Base-by-base conservation (phyloP, 2,329 filamentous ascomycete species). In the Ceratocystis alfenasii region DNA sequence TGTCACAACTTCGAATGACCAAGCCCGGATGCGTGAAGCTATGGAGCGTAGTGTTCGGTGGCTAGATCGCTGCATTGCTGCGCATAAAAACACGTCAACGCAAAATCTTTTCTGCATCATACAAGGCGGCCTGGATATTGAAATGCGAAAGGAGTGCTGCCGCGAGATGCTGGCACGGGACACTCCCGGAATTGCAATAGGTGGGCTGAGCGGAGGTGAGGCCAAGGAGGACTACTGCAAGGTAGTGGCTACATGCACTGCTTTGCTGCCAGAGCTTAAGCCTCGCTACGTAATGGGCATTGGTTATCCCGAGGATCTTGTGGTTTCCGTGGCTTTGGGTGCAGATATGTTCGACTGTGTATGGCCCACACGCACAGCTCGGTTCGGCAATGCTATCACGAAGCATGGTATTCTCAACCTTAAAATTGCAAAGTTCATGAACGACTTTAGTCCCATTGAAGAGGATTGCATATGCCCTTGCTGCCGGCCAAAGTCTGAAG, bases 271-370 rank as follows among this genome's bases (percentile, higher is more conserved):
- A 0, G 87, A 93, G 67, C 79, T 89, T 68, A 99, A 99, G 76
- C 94, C 94, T n/a, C 83, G 94, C 74, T 99, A 99, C 76, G 93
- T 99, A 66, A 99, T 99, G 95, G 94, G 94, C 20, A 94, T 99
- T 70, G 91, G 94, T 12, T 99, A 96, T 75, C 94, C 94, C 1
- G 94, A 97, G 77, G 94, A 99, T 73, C 80, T 99, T 66, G 84
- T 99, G 1, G 92, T 99, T 48, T 95, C 90, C 64, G 87, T 96
- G 3, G 94, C 94, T 1, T 81, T 99, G 0, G 94, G 94, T 2
- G 94, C 94, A 62, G 94, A 99, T 76, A 99, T 99, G 94, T 99
- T 99, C 74, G 94, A 99, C 76, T 99, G 95, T 73, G 94, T 99
- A 5, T 99, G 94, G 94, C 95, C 94, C 1, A 97, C 94, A 3